Evolutionary conservation across 1,139 yeast species (phyloP), one percentile per base, ranked within the genome.

Genomic region (Zygosaccharomyces pseudobailii): DNA sequence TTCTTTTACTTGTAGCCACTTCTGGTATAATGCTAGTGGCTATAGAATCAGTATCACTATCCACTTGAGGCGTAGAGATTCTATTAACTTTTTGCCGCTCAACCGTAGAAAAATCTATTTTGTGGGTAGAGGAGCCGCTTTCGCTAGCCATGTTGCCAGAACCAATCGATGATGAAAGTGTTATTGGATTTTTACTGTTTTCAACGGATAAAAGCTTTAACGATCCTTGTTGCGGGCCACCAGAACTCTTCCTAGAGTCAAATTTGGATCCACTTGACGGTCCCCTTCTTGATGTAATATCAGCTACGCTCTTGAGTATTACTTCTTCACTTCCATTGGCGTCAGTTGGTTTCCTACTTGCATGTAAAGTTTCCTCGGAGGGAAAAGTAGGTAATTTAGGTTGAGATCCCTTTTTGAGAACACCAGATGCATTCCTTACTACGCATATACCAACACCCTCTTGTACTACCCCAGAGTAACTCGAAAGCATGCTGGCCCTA

Each of bases 391-490:
- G 62, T 25, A 56, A 38, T n/a, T 28, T 35, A 4, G 61, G 56
- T 19, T 49, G 39, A 19, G 25, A 33, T 8, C 48, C 50, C 19
- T 37, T 40, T 5, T 22, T 46, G 2, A 20, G 28, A 8, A 27
- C 35, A 6, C 24, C 45, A 6, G 21, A 40, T 39, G 34, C 50
- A 43, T 52, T 55, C 27, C 54, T 49, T 4, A 70, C 72, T 3
- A 73, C 67, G 43, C 68, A 72, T 2, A 73, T 69, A 6, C 72
- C 69, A 30, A 72, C 71, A 6, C 71, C 77, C 47, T 73, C 71
- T 24, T 74, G 77, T 8, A 74, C 68, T 19, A 72, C 63, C 7
- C 76, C 77, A 0, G 77, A 69, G 55, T 75, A 75, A 27, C 70
- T 71, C 0, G 78, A 74, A 38, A 71, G 53, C 52, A 70, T 56